A percentile compares a stretch with the other conserved stretches of the same genome.
phyloP scores from a whole-genome alignment of 495 filamentous ascomycete genomes.

The Coniosporium apollinis region DNA sequence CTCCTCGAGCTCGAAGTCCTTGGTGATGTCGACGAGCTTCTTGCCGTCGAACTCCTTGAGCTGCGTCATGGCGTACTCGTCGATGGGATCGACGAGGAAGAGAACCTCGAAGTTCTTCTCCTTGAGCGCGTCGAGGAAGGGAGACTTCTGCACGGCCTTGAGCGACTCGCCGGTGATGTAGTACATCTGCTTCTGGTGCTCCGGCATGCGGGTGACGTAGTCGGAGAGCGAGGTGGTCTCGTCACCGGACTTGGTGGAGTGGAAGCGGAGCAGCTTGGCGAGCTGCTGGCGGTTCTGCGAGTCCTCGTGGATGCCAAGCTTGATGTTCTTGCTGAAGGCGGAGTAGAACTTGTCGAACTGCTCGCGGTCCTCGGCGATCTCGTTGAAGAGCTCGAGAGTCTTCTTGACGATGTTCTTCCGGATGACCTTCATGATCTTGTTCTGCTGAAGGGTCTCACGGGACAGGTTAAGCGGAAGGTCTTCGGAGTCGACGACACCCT shows the following conservation, averaged over 20 bases:
- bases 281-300: slow-evolving; percentile 86
- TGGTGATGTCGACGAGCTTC: slow-evolving; percentile 99
- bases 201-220: slow-evolving; percentile 96
- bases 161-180: slow-evolving; percentile 99
- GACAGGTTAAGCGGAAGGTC: slow-evolving; percentile 97
- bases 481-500: slow-evolving; percentile 99
- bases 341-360: slow-evolving; percentile 99
- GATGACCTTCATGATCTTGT: slow-evolving; percentile 99
- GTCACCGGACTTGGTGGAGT: slow-evolving; percentile 96
- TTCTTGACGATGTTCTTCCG: slow-evolving; percentile 99
- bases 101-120: slow-evolving; percentile 99
- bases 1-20: slow-evolving; percentile 99
- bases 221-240: slow-evolving; percentile 85
- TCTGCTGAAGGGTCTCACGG: slow-evolving; percentile 99
- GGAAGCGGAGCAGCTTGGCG: slow-evolving; percentile 96
- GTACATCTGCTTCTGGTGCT: slow-evolving; percentile 99
- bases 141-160: slow-evolving; percentile 94
- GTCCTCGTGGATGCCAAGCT: slow-evolving; percentile 99
- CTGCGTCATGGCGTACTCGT: slow-evolving; percentile 99
- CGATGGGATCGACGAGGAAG: slow-evolving; percentile 98
- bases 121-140: slow-evolving; percentile 98
- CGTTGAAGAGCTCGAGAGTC: slow-evolving; percentile 94
- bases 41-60: slow-evolving; percentile 99
- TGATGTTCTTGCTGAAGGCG: slow-evolving; percentile 99
- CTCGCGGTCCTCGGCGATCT: slow-evolving; percentile 98